phyloP scores from a whole-genome alignment of 2,329 filamentous ascomycete species.

The Trichoderma gracile region DNA sequence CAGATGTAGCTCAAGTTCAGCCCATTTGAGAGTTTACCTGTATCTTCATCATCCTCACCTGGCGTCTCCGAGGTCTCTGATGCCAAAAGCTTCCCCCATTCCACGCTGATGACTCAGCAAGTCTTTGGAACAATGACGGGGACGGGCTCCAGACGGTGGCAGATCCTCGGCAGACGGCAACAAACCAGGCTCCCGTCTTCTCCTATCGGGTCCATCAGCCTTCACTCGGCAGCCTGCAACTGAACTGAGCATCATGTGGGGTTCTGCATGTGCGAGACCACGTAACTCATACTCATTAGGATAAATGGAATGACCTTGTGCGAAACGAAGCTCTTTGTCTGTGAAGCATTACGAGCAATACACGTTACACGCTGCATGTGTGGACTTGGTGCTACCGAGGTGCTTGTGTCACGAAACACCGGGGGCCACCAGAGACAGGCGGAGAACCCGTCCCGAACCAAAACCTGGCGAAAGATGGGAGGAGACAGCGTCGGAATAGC shows the following conservation, averaged over 20 bases:
- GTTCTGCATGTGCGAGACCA: constrained; percentile 17
- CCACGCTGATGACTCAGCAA: neutral
- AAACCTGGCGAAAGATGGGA: constrained; percentile 1
- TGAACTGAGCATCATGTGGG: constrained; percentile 17
- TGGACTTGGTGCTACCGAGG: too few relatives aligned
- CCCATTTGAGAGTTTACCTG: too few relatives aligned
- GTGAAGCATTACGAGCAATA: neutral
- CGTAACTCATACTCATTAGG: neutral
- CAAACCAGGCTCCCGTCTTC: too few relatives aligned
- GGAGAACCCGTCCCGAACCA: constrained; percentile 9
- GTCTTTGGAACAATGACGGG: too few relatives aligned
- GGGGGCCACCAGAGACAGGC: constrained; percentile 14
- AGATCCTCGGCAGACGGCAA: constrained; percentile 13
- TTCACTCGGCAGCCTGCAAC: constrained; percentile 15
- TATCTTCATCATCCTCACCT: neutral
- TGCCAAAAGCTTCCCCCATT: neutral
- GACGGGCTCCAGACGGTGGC: neutral
- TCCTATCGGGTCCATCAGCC: constrained; percentile 14
- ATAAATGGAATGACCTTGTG: neutral
- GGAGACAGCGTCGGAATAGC: constrained; percentile 15
- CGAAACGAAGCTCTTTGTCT: neutral
- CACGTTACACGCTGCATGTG: neutral
- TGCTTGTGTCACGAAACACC: neutral
- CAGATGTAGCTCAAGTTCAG: neutral
- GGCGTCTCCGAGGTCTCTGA: neutral